A percentile compares a stretch with the other conserved stretches of the same genome.
These are phyloP conservation scores for Hypoxylon sp. DNA, from an alignment of 2,329 filamentous ascomycete species.

Conservation along the genomic window DNA sequence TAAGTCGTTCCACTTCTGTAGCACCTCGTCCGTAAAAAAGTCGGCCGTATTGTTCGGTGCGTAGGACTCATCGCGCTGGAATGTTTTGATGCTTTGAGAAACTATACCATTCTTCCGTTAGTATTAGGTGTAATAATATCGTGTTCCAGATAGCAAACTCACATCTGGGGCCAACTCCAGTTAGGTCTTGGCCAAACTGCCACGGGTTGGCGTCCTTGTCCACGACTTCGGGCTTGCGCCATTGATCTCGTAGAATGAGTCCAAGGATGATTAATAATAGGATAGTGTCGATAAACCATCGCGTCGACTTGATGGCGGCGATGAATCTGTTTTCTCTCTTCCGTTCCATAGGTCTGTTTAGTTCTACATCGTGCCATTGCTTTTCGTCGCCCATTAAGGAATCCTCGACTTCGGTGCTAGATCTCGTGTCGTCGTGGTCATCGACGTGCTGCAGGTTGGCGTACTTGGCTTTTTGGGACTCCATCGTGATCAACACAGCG, in stretches of 20 bases:
- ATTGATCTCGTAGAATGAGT: slow-evolving; percentile 51
- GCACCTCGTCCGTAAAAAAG: slow-evolving; percentile 54
- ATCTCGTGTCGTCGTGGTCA: slow-evolving; percentile 52
- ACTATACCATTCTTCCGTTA: slow-evolving; percentile 45
- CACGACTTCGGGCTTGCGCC: slow-evolving; percentile 28
- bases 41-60: slow-evolving; percentile 54
- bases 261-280: slow-evolving; percentile 55
- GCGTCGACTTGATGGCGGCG: slow-evolving; percentile 48
- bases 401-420: slow-evolving; percentile 56
- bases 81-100: slow-evolving; percentile 53
- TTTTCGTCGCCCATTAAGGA: slow-evolving; percentile 56
- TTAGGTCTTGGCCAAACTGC: slow-evolving; percentile 56
- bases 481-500: slow-evolving; percentile 43
- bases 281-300: slow-evolving; percentile 56
- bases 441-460: slow-evolving; percentile 48
- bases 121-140: neutral
- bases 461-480: slow-evolving; percentile 49
- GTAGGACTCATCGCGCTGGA: slow-evolving; percentile 54
- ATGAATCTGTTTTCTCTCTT: slow-evolving; percentile 42
- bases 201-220: slow-evolving; percentile 43
- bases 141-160: slow-evolving; percentile 22
- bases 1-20: slow-evolving; percentile 55
- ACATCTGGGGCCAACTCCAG: slow-evolving; percentile 54
- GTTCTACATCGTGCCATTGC: slow-evolving; percentile 49
- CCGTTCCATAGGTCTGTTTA: slow-evolving; percentile 41